Evolutionary conservation across 768 basidiomycete species (phyloP).

Genomic region (Chalciporus piperatus): DNA sequence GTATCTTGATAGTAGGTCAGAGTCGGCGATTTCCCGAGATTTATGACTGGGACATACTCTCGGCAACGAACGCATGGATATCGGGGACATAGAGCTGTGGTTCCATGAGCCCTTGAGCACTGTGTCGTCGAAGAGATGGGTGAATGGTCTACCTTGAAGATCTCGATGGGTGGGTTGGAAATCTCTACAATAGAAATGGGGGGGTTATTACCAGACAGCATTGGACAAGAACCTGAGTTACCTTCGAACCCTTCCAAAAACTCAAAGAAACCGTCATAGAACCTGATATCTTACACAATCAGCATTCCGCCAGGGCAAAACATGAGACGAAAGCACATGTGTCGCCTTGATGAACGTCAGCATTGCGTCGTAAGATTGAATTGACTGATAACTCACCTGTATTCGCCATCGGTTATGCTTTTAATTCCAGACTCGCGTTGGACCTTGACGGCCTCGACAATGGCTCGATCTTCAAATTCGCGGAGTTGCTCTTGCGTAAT

Average conservation of each 20-base stretch:
- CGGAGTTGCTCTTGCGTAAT: constrained; percentile 34
- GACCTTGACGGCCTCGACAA: constrained; percentile 34
- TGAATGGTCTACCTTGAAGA: constrained; percentile 20
- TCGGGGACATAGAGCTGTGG: constrained; percentile 26
- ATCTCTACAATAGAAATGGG: constrained; percentile 18
- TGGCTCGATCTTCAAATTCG: constrained; percentile 39
- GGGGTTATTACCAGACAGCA: not conserved
- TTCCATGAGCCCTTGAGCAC: not conserved
- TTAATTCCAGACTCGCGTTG: constrained; percentile 42
- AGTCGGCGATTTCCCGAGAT: not conserved
- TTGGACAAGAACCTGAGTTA: not conserved
- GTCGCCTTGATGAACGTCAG: constrained; percentile 20
- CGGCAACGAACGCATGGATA: constrained; percentile 19
- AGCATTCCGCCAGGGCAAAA: not conserved
- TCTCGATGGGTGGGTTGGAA: constrained; percentile 21
- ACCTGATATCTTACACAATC: constrained; percentile 9
- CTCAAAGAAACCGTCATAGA: constrained; percentile 30
- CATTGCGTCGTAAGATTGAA: not conserved
- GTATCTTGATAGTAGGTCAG: constrained; percentile 8
- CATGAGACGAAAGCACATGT: constrained; percentile 17
- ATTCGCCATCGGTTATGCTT: constrained; percentile 43
- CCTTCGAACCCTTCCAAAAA: constrained; percentile 26
- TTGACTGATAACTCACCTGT: constrained; percentile 30
- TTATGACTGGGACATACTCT: constrained; percentile 8
- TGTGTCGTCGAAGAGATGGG: not conserved